Conservation (phyloP, 2,329 filamentous ascomycete genomes). For the Allantophomopsis lycopodina region DNA sequence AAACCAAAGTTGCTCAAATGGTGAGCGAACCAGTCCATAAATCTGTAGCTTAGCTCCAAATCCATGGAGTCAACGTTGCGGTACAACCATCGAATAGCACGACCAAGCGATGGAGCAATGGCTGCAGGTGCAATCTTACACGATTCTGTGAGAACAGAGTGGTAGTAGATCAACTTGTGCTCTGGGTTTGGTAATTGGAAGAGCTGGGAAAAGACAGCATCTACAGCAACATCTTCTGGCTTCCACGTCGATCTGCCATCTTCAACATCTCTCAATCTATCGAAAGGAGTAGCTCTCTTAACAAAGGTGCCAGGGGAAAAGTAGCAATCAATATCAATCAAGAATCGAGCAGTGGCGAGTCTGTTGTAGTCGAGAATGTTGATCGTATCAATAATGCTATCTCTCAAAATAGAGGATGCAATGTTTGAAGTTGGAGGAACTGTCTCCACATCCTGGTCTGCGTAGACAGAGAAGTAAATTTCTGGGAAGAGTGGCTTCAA, state of each 20-base stretch:
- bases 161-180: slow-evolving; percentile 94
- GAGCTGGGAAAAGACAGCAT: slow-evolving; percentile 91
- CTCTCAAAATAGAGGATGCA: slow-evolving; percentile 71
- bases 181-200: slow-evolving; percentile 77
- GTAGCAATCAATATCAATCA: slow-evolving; percentile 92
- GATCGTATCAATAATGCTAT: slow-evolving; percentile 81
- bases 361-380: slow-evolving; percentile 91
- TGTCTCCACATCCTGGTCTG: slow-evolving; percentile 74
- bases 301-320: slow-evolving; percentile 84
- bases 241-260: slow-evolving; percentile 73
- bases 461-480: slow-evolving; percentile 85
- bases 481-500: slow-evolving; percentile 76
- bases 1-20: slow-evolving; percentile 98
- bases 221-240: slow-evolving; percentile 92
- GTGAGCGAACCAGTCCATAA: slow-evolving; percentile 95
- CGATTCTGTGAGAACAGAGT: slow-evolving; percentile 84
- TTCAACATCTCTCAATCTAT: slow-evolving; percentile 64
- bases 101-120: slow-evolving; percentile 86
- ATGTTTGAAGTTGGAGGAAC: slow-evolving; percentile 68
- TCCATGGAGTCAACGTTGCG: slow-evolving; percentile 72
- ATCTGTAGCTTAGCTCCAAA: slow-evolving; percentile 72
- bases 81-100: slow-evolving; percentile 87
- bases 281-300: slow-evolving; percentile 84
- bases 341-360: slow-evolving; percentile 69
- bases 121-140: slow-evolving; percentile 93